A percentile compares a stretch with the other conserved stretches of the same genome.
Conservation (phyloP, 345 rosid species). For the Diplotaxis tenuifolia region DNA sequence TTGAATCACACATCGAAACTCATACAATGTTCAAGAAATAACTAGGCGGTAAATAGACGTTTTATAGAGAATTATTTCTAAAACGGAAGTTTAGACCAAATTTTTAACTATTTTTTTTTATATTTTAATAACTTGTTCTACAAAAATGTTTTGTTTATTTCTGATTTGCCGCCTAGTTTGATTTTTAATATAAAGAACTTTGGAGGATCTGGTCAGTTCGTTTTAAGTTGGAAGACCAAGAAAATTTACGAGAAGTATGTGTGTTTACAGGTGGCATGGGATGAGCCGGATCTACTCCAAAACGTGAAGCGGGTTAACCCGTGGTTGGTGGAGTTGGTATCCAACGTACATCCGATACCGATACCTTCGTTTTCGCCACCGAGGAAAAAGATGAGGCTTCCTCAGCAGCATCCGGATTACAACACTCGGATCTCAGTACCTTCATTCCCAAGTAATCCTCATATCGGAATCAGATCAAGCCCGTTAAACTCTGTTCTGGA, state of each 20-base stretch:
- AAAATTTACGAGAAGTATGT: background rate
- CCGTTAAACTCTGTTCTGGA: slow-evolving; percentile 65
- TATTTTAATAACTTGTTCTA: too few relatives aligned
- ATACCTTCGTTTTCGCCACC: slow-evolving; percentile 78
- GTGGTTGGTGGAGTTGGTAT: slow-evolving; percentile 89
- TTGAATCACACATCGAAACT: background rate
- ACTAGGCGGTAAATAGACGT: background rate
- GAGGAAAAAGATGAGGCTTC: slow-evolving; percentile 76
- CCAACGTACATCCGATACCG: slow-evolving; percentile 69
- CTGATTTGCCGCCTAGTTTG: background rate
- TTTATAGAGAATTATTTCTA: too few relatives aligned
- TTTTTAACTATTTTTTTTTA: too few relatives aligned
- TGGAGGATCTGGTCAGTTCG: background rate
- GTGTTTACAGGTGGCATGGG: slow-evolving; percentile 86
- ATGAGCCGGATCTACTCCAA: slow-evolving; percentile 95
- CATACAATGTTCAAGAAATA: background rate
- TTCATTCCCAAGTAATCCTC: slow-evolving; percentile 60
- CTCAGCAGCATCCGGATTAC: slow-evolving; percentile 61
- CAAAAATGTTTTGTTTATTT: background rate
- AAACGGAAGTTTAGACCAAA: background rate
- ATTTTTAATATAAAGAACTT: too few relatives aligned
- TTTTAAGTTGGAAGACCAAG: background rate
- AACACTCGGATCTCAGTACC: slow-evolving; percentile 51
- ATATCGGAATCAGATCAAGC: slow-evolving; percentile 50
- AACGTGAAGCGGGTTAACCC: slow-evolving; percentile 93